Percentiles rank a stretch among this genome's conserved stretches.
Conservation (phyloP, 2,329 filamentous ascomycete genomes). For the Podosphaera fusca region DNA sequence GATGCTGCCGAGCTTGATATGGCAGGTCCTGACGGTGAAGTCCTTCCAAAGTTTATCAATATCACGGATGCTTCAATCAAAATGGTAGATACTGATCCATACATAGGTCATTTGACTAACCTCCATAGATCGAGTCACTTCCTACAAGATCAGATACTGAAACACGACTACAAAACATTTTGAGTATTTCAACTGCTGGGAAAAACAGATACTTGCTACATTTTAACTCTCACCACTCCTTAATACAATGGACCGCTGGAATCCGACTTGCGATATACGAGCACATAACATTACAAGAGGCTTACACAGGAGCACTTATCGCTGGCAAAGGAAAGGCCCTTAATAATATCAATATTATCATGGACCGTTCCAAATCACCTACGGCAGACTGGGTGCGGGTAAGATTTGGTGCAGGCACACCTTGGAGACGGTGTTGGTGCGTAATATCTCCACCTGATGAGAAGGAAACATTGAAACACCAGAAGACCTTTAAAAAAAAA, state of each 20-base stretch:
- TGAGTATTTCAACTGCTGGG: slow-evolving; percentile 86
- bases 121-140: slow-evolving; percentile 55
- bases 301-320: slow-evolving; percentile 87
- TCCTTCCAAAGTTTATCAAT: slow-evolving; percentile 84
- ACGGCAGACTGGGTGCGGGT: slow-evolving; percentile 89
- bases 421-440: slow-evolving; percentile 93
- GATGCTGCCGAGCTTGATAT: slow-evolving; percentile 79
- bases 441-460: slow-evolving; percentile 82
- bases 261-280: slow-evolving; percentile 90
- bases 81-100: slow-evolving; percentile 43
- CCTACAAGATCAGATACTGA: slow-evolving; percentile 58
- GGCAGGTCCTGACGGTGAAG: slow-evolving; percentile 63
- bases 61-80: slow-evolving; percentile 93
- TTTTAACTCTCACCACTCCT: slow-evolving; percentile 81
- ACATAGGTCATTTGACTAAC: slow-evolving; percentile 10
- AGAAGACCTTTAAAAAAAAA: slow-evolving; percentile 60
- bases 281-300: slow-evolving; percentile 78
- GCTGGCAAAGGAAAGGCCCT: slow-evolving; percentile 76
- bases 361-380: slow-evolving; percentile 56
- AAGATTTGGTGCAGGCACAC: slow-evolving; percentile 82
- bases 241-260: slow-evolving; percentile 87
- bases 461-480: slow-evolving; percentile 66
- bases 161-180: slow-evolving; percentile 73
- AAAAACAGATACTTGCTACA: slow-evolving; percentile 89
- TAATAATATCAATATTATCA: slow-evolving; percentile 76